Base-by-base conservation (phyloP, 192 early-diverging fungal genomes). In the Gamsiella multidivaricata region DNA sequence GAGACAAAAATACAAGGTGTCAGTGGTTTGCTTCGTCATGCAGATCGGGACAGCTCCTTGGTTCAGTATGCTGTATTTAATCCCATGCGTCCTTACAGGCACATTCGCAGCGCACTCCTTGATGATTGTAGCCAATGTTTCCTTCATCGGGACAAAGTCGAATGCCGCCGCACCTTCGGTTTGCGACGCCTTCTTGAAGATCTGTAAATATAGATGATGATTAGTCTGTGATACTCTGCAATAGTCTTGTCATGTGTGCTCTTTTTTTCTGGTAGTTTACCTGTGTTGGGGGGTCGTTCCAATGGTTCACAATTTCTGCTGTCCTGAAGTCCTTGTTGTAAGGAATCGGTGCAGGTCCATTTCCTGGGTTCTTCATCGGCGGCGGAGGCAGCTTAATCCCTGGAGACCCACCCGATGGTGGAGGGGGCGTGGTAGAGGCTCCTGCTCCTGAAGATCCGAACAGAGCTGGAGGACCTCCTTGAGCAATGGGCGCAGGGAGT, bases 231-330 rank as follows among this genome's bases (percentile, higher is more conserved):
- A 29, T 12, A 9, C 60, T 3, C 32, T 23, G 12, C 2, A 18
- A 37, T 32, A 5, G 25, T 42, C 28, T 26, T 43, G 25, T 49
- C 25, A 61, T 1, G 23, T 46, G 15, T 39, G 25, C 11, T 37
- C 18, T 25, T 37, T 9, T 23, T 29, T 47, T 54, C 10, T 10
- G n/a, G 6, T 46, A 5, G 9, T 9, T 41, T 69, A 82, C 84
- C 74, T 81, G 72, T 28, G 69, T 83, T 18, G 84, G 84, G 23
- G 84, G 84, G 53, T 86, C 84, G 56, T 86, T 86, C 84, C 85
- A 86, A 66, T 86, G 85, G 46, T 82, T 71, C 4, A 75, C 81
- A 66, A 86, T 84, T 18, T 28, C 73, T 0, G 83, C 85, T 17
- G 70, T 81, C 31, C 83, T 53, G 54, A 86, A 86, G 50, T 86